Conservation (phyloP, 257 asterid genomes). For the Solanum medicagineum region DNA sequence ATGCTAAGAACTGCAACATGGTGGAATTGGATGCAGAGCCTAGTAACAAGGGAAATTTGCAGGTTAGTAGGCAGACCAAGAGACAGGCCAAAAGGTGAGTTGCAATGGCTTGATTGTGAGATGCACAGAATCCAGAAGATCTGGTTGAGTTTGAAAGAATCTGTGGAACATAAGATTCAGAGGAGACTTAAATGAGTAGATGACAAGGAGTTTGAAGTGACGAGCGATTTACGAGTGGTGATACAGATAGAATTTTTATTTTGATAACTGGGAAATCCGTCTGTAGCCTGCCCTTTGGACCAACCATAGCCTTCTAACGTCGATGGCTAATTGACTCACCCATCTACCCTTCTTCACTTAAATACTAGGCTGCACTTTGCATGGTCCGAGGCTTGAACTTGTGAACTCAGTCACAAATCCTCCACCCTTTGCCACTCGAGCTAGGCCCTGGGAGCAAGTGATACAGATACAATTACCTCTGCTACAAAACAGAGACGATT, state of each 20-base stretch:
- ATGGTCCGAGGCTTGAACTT: no score
- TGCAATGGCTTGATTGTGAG: background rate
- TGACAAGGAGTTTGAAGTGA: background rate
- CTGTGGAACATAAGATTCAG: background rate
- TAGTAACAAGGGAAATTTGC: background rate
- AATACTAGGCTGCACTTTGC: no score
- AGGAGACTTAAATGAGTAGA: background rate
- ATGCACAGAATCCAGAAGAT: background rate
- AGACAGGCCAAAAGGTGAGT: background rate
- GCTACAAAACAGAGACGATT: background rate
- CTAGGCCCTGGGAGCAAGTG: background rate
- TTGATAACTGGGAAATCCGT: no score
- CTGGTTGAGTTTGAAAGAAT: background rate
- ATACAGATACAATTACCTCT: background rate
- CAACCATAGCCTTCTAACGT: no score
- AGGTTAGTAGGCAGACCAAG: background rate
- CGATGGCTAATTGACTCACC: no score
- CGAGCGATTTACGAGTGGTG: background rate
- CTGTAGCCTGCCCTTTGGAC: no score
- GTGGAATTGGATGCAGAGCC: background rate
- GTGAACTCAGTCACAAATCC: no score
- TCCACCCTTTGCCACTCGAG: no score
- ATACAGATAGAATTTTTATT: background rate
- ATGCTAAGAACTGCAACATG: background rate
- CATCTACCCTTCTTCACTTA: no score